Percentiles rank a stretch among this genome's conserved stretches.
These are phyloP conservation scores for Solanum hybrid DNA, from an alignment of 305 asterid species.

Conservation along the genomic window DNA sequence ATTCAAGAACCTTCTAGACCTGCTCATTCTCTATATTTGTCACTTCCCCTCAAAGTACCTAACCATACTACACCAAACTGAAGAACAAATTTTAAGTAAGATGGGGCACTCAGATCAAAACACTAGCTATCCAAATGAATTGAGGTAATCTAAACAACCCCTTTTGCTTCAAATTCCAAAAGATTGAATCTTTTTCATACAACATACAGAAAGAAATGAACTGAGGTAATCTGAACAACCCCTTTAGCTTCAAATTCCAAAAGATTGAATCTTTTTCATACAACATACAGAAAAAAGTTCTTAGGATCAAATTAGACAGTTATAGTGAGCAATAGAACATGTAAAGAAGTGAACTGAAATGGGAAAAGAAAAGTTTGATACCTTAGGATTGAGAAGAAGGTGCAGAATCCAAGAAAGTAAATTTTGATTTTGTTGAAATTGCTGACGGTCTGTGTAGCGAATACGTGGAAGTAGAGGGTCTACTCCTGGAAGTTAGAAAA, in stretches of 20 bases:
- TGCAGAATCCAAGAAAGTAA: neutral
- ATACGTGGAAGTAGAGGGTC: constrained; percentile 6
- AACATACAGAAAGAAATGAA: neutral
- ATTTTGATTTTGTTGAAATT: neutral
- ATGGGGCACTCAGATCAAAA: neutral
- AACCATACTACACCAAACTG: neutral
- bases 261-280: neutral
- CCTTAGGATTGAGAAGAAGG: neutral
- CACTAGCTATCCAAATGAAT: neutral
- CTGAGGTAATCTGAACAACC: neutral
- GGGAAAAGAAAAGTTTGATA: neutral
- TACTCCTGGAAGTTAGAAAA: neutral
- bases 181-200: neutral
- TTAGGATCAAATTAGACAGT: neutral
- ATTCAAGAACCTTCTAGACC: constrained; percentile 32
- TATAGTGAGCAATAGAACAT: neutral
- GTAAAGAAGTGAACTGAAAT: neutral
- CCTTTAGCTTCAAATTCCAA: neutral
- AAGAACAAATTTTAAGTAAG: neutral
- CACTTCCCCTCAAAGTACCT: neutral
- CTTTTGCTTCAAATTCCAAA: neutral
- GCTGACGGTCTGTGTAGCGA: neutral
- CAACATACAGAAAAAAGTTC: neutral
- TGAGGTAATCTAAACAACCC: neutral
- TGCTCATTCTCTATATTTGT: constrained; percentile 32